Evolutionary conservation across 2,329 filamentous ascomycete genomes (phyloP).

Genomic region (Claviceps sp.): DNA sequence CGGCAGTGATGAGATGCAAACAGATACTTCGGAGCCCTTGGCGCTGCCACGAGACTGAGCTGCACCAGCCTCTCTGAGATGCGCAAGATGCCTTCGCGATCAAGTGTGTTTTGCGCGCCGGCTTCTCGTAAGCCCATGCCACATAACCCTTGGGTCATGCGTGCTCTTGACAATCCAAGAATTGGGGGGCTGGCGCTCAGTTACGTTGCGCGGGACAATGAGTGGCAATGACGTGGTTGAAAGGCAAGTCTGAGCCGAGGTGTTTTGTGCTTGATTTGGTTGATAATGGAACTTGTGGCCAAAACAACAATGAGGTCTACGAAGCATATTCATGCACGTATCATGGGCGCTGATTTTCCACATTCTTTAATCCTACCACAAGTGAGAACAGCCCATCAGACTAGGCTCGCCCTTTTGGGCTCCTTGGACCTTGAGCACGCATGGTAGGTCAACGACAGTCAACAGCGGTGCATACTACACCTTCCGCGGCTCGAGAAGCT

Average conservation of each 20-base stretch:
- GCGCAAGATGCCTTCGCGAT: neutral
- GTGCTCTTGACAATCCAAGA: too few species aligned
- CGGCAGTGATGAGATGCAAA: slow-evolving; percentile 49
- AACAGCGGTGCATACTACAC: too few species aligned
- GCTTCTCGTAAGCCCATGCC: neutral
- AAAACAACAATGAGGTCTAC: too few species aligned
- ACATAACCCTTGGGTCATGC: neutral
- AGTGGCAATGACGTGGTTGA: slow-evolving; percentile 34
- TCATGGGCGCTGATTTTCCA: too few species aligned
- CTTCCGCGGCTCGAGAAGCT: too few species aligned
- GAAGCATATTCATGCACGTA: too few species aligned
- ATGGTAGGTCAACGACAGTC: too few species aligned
- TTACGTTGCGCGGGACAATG: slow-evolving; percentile 4
- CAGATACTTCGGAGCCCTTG: slow-evolving; percentile 64
- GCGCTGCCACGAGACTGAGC: neutral
- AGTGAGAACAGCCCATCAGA: too few species aligned
- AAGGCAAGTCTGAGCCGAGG: slow-evolving; percentile 55
- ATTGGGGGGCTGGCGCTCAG: neutral
- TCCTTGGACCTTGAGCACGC: too few species aligned
- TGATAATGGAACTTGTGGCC: neutral
- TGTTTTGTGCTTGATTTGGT: neutral
- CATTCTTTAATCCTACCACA: too few species aligned
- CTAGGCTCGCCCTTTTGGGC: too few species aligned
- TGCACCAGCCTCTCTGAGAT: neutral
- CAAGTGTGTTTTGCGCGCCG: neutral